Percentiles rank a stretch among this genome's conserved stretches.
Evolutionary conservation across 176 grass and related monocot genomes (phyloP).

Genomic region (Bonia amplexicaulis): DNA sequence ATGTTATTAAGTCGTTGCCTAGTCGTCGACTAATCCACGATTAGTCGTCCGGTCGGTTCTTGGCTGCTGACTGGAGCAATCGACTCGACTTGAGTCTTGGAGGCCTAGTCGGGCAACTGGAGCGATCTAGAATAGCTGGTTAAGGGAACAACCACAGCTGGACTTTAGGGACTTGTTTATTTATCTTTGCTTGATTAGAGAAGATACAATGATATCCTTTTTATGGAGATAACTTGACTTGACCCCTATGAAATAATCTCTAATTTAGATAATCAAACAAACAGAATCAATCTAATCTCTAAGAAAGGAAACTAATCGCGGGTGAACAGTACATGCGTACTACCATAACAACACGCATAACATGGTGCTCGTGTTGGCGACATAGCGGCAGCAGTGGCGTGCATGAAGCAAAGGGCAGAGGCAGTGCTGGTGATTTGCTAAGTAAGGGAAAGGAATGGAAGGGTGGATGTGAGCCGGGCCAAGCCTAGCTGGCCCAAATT

Average conservation of each 20-base stretch:
- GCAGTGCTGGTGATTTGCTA: background rate
- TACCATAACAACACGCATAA: too few relatives aligned
- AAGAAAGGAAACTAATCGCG: too few relatives aligned
- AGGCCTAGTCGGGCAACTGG: background rate
- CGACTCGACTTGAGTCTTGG: background rate
- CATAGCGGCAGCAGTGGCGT: accelerated
- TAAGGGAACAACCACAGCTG: too few relatives aligned
- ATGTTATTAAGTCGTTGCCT: background rate
- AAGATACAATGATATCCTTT: too few relatives aligned
- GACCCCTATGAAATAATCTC: too few relatives aligned
- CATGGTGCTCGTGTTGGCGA: background rate
- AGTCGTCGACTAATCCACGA: background rate
- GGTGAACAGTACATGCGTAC: too few relatives aligned
- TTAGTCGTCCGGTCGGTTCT: background rate
- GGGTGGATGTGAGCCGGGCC: background rate
- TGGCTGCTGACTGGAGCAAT: background rate
- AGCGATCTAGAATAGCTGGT: too few relatives aligned
- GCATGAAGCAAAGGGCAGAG: background rate
- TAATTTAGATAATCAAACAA: too few relatives aligned
- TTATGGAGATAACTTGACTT: too few relatives aligned
- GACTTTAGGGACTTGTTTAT: too few relatives aligned
- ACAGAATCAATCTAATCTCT: too few relatives aligned
- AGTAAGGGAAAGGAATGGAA: background rate
- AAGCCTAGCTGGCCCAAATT: background rate
- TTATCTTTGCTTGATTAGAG: too few relatives aligned